A percentile compares a stretch with the other conserved stretches of the same genome.
Conservation (phyloP, 805 yeast genomes). For the Cyberlindnera misumaiensis region DNA sequence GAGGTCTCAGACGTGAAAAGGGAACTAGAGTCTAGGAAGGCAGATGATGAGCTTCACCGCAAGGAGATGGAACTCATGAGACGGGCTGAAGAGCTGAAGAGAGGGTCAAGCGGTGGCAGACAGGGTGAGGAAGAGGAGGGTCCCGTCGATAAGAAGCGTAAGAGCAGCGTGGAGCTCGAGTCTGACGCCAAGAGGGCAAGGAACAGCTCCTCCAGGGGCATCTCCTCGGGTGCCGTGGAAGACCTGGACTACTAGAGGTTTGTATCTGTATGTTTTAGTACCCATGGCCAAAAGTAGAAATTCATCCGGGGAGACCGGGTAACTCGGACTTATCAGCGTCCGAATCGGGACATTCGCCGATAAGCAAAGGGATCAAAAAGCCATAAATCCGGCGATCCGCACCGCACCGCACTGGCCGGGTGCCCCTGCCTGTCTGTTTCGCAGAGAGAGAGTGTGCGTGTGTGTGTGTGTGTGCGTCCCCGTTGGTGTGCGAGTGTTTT, state of each 20-base stretch:
- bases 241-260: constrained; percentile 15
- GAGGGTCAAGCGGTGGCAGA: background rate
- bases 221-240: background rate
- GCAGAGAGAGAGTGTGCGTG: no score
- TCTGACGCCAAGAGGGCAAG: constrained; percentile 14
- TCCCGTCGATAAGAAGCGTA: constrained; percentile 16
- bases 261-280: no score
- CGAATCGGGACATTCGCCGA: constrained; percentile 5
- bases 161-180: constrained; percentile 16
- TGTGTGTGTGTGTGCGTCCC: no score
- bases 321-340: constrained; percentile 15
- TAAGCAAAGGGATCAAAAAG: no score
- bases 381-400: no score
- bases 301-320: constrained; percentile 2
- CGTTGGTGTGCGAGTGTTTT: no score
- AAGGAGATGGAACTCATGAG: constrained; percentile 1
- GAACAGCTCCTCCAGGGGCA: constrained; percentile 4
- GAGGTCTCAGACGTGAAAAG: constrained; percentile 9
- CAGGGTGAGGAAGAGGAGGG: constrained; percentile 1
- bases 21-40: constrained; percentile 7
- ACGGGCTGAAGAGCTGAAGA: constrained; percentile 3
- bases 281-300: no score
- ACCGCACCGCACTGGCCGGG: no score
- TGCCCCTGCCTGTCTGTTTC: no score
- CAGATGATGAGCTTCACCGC: constrained; percentile 4